Evolutionary conservation across 106 monocot species (phyloP).

Genomic region (Posidonia australis): DNA sequence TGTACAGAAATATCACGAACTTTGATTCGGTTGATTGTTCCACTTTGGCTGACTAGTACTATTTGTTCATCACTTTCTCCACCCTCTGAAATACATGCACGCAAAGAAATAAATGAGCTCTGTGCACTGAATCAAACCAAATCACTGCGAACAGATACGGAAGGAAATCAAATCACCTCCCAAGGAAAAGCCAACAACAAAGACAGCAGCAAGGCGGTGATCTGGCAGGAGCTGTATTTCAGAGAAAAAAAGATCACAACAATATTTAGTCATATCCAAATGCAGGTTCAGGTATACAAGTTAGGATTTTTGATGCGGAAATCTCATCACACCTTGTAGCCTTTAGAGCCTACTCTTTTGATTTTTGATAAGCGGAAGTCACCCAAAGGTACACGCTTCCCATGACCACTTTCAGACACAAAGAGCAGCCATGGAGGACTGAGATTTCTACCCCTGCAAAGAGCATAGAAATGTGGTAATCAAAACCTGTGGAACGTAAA

Average conservation of each 20-base stretch:
- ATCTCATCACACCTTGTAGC: conserved; percentile 77
- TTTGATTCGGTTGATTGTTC: conserved; percentile 91
- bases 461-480: neutral
- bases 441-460: conserved; percentile 42
- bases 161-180: conserved; percentile 34
- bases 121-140: too few relatives aligned
- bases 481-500: neutral
- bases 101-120: conserved; percentile 7
- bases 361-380: conserved; percentile 61
- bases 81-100: conserved; percentile 48
- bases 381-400: conserved; percentile 83
- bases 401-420: conserved; percentile 80
- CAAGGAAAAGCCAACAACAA: conserved; percentile 77
- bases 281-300: too few relatives aligned
- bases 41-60: conserved; percentile 94
- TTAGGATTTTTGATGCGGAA: neutral
- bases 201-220: conserved; percentile 73
- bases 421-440: conserved; percentile 91
- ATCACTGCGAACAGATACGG: too few relatives aligned
- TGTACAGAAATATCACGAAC: conserved; percentile 90
- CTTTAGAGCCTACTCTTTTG: conserved; percentile 66
- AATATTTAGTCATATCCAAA: neutral
- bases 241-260: neutral
- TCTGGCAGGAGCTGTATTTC: conserved; percentile 52
- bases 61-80: conserved; percentile 90